Evolutionary conservation across 306 rosid genomes (phyloP).

Genomic region (barrel medic (Medicago truncatula)): MtrunA17r5.0-ANR NC_053044.1:34402501-34403000

Average conservation of each 20-base stretch:
- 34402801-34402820: too few relatives aligned
- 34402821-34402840: too few relatives aligned
- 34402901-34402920: neutral
- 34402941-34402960: neutral
- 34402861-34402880: too few relatives aligned
- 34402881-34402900: too few relatives aligned
- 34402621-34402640: neutral
- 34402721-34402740: neutral
- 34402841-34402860: too few relatives aligned
- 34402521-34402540: neutral
- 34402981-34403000: too few relatives aligned
- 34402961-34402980: too few relatives aligned
- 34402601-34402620: neutral
- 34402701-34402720: neutral
- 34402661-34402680: neutral
- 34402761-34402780: too few relatives aligned
- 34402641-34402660: neutral
- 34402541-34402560: neutral
- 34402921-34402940: neutral
- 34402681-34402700: neutral
- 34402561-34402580: neutral
- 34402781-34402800: too few relatives aligned
- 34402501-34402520: neutral
- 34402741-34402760: neutral
- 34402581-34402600: neutral